These are phyloP conservation scores for Groenewaldozyma tartarivorans DNA, from an alignment of 805 yeast species.

Conservation along the genomic window DNA sequence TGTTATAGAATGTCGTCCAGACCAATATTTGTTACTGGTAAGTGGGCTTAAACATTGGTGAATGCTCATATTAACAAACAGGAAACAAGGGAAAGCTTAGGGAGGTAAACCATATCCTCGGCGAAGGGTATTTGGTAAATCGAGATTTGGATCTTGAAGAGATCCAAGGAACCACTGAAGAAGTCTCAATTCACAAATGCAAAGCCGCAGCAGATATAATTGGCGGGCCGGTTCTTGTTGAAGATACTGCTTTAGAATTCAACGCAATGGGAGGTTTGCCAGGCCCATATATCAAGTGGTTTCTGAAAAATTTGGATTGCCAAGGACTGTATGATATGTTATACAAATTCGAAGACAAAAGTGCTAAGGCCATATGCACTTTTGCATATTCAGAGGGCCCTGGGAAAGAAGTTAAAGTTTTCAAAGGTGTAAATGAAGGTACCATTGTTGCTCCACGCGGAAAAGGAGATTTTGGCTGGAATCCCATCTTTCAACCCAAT, in stretches of 20 bases:
- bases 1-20: not conserved
- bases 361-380: conserved; percentile 84
- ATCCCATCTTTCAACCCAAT: conserved; percentile 75
- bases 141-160: conserved; percentile 75
- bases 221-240: conserved; percentile 81
- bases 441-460: conserved; percentile 70
- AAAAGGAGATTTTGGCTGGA: conserved; percentile 87
- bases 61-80: conserved; percentile 32
- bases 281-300: conserved; percentile 85
- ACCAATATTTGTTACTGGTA: conserved; percentile 6
- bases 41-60: not conserved
- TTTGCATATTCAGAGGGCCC: conserved; percentile 86
- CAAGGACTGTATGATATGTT: conserved; percentile 71
- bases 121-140: conserved; percentile 40
- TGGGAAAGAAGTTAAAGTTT: conserved; percentile 58
- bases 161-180: conserved; percentile 78
- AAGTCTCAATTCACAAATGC: conserved; percentile 76
- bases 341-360: conserved; percentile 69
- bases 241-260: conserved; percentile 87
- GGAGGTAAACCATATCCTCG: conserved; percentile 71
- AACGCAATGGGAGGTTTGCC: conserved; percentile 77
- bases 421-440: conserved; percentile 82
- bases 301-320: conserved; percentile 63
- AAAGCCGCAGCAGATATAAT: conserved; percentile 54
- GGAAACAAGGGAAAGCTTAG: conserved; percentile 83